phyloP scores from a whole-genome alignment of 768 basidiomycete species.

The Hebeloma cylindrosporum region DNA sequence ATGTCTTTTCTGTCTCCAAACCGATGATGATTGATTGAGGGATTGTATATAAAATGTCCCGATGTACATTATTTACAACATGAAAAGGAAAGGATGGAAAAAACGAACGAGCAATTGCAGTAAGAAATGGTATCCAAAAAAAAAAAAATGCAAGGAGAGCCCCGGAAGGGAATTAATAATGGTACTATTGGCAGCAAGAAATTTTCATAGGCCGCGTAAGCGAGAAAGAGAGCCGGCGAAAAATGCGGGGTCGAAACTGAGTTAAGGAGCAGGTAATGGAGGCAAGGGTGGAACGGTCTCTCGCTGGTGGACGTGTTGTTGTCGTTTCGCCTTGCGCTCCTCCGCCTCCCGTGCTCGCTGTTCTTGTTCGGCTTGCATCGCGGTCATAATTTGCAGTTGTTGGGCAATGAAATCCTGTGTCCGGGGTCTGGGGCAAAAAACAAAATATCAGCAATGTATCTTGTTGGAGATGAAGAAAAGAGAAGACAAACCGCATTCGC shows the following conservation, averaged over 20 bases:
- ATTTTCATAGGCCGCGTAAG: background rate
- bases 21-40: no score
- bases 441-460: background rate
- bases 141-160: conserved; percentile 1
- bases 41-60: no score
- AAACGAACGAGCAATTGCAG: conserved; percentile 4
- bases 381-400: conserved; percentile 77
- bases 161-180: background rate
- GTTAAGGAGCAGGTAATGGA: conserved; percentile 30
- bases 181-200: no score
- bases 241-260: background rate
- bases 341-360: conserved; percentile 62
- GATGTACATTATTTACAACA: conserved; percentile 2
- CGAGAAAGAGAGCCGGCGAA: background rate
- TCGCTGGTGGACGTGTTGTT: conserved; percentile 28
- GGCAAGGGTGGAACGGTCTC: conserved; percentile 40
- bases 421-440: conserved; percentile 52
- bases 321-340: conserved; percentile 58
- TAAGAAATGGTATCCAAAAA: conserved; percentile 11
- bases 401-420: conserved; percentile 88
- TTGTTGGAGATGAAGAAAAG: conserved; percentile 4
- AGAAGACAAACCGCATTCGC: conserved; percentile 75
- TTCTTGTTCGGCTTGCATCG: conserved; percentile 84
- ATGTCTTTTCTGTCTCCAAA: no score
- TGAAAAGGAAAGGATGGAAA: background rate